Base-by-base conservation (phyloP, 1,284 basidiomycete genomes). In the Anthracocystis walkeri region DNA sequence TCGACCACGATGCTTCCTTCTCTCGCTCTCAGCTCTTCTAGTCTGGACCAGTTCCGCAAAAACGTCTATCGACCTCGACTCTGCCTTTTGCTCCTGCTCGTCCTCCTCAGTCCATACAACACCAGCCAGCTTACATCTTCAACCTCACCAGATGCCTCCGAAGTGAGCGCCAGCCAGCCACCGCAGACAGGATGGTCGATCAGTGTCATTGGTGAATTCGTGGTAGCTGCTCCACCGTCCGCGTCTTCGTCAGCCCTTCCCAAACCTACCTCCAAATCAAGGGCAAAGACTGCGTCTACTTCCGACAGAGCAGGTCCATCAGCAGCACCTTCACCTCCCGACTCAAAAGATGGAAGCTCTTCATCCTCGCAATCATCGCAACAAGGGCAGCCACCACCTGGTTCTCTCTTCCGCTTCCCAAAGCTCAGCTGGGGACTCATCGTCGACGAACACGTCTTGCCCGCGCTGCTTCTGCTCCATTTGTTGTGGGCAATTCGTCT, bases 41-140 rank as follows among this genome's bases (percentile, higher is more conserved):
- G 72, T 25, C 38, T 79, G 21, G 78, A 79, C 27, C 60, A 64
- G 35, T 79, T 79, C 35, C 75, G 75, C 20, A 64, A 55, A 20
- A 65, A 69, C 48, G 59, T 79, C 57, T 78, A 76, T 41, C 56
- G 78, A 44, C 78, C 78, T 41, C 54, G 78, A 20, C 69, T 79
- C 33, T 64, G 74, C 41, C 63, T 79, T 7, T 41, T 79, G 10
- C 61, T 78, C 20, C 64, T 79, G 1, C 35, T 79, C 35, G 51
- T 79, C 3, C 73, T 79, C 5, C 58, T 79, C 33, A 66, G 68
- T 20, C 65, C 72, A 11, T 46, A 78, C 51, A 64, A 72, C 25
- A 59, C 54, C 7, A 60, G 48, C 23, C 72, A 75, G 42, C 72
- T 75, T 46, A 56, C 68, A 20, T 50, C 63, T 3, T 38, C 60